Base-by-base conservation (phyloP, 805 yeast species). In the Jamesozyma rosinii region DNA sequence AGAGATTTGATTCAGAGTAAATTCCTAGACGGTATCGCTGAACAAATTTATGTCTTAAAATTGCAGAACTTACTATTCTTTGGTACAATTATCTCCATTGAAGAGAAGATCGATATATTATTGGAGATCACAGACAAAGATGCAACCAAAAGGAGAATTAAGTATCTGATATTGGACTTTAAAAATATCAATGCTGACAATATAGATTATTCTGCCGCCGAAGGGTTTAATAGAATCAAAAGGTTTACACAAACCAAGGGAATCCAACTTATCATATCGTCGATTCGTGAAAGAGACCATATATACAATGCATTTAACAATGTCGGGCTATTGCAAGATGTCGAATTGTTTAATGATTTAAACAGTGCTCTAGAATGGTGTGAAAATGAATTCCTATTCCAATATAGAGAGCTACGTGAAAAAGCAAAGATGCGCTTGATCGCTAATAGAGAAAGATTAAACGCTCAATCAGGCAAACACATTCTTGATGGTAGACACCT, bases 361-460 rank as follows among this genome's bases (percentile, higher is more conserved):
- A 92, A 92, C 58, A 75, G 83, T 43, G 95, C 95, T 0, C 71
- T 92, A 35, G 97, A 92, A 63, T 90, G 95, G 95, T 87, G 97
- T 68, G 98, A 92, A 61, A 90, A 92, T 64, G 81, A 82, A 53
- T 87, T 89, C 52, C 70, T 92, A 54, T 46, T 49, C 4, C 61
- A 66, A 47, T 69, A 67, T 46, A 66, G 55, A 40, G 54, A 62
- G 31, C 49, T 67, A 35, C 64, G 68, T 26, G 54, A 52, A 20
- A 59, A 54, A 29, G 54, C 57, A 4, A 49, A 48, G 22, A 43
- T 38, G 6, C 51, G 44, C 35, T 33, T 44, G 21, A 44, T 20
- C 5, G 26, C 21, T 8, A 31, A 29, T 21, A 35, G 31, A 43
- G 21, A 31, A n/a, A 30, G 6, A 19, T 17, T 32, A 15, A 11